A percentile compares a stretch with the other conserved stretches of the same genome.
These are phyloP conservation scores for Solanum hybrid DNA, from an alignment of 305 asterid species.

Conservation along the genomic window DNA sequence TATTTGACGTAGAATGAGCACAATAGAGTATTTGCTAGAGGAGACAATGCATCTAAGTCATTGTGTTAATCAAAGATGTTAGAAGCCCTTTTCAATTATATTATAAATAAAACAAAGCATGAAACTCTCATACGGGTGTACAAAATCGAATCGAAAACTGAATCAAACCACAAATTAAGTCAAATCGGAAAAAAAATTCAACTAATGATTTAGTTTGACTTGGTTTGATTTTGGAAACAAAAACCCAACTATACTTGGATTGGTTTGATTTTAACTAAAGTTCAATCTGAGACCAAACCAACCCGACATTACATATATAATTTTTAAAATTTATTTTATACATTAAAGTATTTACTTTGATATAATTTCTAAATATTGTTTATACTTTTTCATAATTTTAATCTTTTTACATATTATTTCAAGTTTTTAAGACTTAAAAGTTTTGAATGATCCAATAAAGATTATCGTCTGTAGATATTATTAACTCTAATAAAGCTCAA, in stretches of 20 bases:
- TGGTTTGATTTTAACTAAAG: neutral
- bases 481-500: neutral
- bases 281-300: neutral
- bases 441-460: neutral
- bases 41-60: too few species aligned
- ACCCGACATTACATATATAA: too few species aligned
- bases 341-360: neutral
- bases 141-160: too few species aligned
- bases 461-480: neutral
- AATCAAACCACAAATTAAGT: too few species aligned
- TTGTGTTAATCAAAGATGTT: neutral
- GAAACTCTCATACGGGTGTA: neutral
- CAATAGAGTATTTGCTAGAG: too few species aligned
- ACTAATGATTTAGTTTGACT: too few species aligned
- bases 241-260: neutral
- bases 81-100: neutral
- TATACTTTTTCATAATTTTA: too few species aligned
- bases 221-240: neutral
- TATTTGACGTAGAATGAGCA: too few species aligned
- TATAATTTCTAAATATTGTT: too few species aligned
- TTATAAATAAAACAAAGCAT: neutral
- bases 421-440: neutral
- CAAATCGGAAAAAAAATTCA: too few species aligned
- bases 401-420: neutral
- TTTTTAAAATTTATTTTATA: too few species aligned